Base-by-base conservation (phyloP, 2,329 filamentous ascomycete genomes). In the Monosporascus sp. region DNA sequence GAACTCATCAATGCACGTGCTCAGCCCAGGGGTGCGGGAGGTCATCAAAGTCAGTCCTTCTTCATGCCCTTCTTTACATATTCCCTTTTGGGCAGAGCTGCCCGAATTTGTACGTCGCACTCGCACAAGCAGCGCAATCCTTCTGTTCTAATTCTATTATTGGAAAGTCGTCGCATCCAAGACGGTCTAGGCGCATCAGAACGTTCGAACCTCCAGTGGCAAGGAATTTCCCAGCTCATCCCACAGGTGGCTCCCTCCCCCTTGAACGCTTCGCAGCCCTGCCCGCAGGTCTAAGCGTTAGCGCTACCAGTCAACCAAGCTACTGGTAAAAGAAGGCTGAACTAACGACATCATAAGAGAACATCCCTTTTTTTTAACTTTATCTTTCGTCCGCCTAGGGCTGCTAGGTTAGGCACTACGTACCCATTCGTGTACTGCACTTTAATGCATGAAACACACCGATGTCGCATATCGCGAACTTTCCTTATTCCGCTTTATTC, bases 301-400 rank as follows among this genome's bases (percentile, higher is more conserved):
- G 48, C 48, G 48, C 25, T 31, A 43, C 24, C 14, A 22, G 9
- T 39, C 25, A 50, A 50, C 48, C 37, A 50, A 31, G 48, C 48
- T 50, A 36, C 24, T 50, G 37, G 48, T n/a, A 50, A 31, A 50
- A 39, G 27, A 24, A 43, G 48, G 48, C 48, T 50, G 48, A 43
- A 20, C n/a, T 24, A 24, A 7, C 22, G 24, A 17, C 35, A 17
- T n/a, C 17, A 25, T 27, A 22, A 38, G 9, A 47, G 18, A 24
- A 49, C 27, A 17, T 38, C 18, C 2, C 38, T 11, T 20, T 9
- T 18, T 2, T n/a, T 38, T 39, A 18, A 1, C 9, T 18, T 9
- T 39, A 7, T 39, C 18, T 39, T 18, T 39, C 18, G 7, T 11
- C 38, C 18, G 37, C 37, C 6, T 7, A 39, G 17, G 17, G 17